Percentiles rank a stretch among this genome's conserved stretches.
Conservation (phyloP, 441 rosid genomes). For the Adansonia madagascariensis region DNA sequence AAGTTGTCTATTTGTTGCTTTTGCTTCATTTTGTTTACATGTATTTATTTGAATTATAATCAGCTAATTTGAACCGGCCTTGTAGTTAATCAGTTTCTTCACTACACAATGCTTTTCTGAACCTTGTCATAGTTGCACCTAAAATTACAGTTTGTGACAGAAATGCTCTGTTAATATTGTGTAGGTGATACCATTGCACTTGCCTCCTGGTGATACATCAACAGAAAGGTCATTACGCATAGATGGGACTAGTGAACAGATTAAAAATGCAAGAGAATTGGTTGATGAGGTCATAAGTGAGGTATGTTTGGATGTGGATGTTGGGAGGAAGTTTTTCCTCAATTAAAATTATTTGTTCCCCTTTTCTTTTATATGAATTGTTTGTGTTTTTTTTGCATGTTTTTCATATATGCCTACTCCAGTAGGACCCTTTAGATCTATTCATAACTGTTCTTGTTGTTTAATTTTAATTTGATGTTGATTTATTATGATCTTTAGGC, state of each 20-base stretch:
- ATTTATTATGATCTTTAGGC: neutral
- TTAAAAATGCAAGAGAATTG: constrained; percentile 87
- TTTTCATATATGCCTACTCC: neutral
- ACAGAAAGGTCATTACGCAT: constrained; percentile 77
- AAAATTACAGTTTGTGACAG: neutral
- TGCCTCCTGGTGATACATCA: constrained; percentile 89
- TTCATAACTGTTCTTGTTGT: neutral
- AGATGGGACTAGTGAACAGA: constrained; percentile 91
- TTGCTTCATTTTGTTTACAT: neutral
- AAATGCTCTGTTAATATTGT: neutral
- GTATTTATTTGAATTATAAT: neutral
- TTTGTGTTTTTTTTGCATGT: neutral
- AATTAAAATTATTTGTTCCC: neutral
- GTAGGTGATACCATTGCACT: constrained; percentile 94
- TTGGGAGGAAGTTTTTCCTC: constrained; percentile 24
- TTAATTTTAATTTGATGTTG: neutral
- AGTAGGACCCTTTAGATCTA: constrained; percentile 3
- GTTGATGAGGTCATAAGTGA: constrained; percentile 92
- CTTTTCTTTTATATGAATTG: neutral
- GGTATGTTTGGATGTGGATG: constrained; percentile 64
- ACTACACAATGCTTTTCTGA: neutral
- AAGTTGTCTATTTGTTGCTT: neutral
- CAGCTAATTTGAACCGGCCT: neutral
- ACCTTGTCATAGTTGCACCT: neutral
- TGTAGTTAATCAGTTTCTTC: neutral